Evolutionary conservation across 2,329 filamentous ascomycete species (phyloP).

Genomic region (Stagonosporopsis chrysanthemi): DNA sequence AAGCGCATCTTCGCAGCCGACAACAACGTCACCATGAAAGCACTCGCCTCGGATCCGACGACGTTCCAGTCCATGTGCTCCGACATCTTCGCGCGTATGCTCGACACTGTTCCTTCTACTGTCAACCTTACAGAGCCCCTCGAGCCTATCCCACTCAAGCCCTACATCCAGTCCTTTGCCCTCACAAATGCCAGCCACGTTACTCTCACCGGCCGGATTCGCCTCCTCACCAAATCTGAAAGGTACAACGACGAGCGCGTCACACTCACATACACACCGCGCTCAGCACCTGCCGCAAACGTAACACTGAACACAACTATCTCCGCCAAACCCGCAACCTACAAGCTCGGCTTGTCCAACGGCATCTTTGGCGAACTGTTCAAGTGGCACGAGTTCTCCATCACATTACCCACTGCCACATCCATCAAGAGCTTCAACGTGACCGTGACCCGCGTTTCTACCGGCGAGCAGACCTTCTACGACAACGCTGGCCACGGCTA

Average conservation of each 20-base stretch:
- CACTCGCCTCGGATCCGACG: constrained; percentile 28
- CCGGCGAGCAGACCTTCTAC: constrained; percentile 2
- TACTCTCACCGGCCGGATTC: constrained; percentile 26
- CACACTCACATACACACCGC: constrained; percentile 8
- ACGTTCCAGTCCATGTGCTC: constrained; percentile 31
- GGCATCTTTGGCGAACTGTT: constrained; percentile 15
- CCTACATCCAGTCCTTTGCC: constrained; percentile 26
- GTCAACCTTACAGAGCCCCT: constrained; percentile 31
- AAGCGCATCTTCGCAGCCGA: constrained; percentile 43
- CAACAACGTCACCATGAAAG: constrained; percentile 41
- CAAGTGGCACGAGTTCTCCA: constrained; percentile 18
- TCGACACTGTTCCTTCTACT: constrained; percentile 31
- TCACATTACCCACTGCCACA: constrained; percentile 1
- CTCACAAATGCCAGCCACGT: constrained; percentile 21
- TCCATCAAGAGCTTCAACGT: constrained; percentile 13
- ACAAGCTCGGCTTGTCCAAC: neutral
- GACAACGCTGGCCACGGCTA: constrained; percentile 14
- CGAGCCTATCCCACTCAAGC: constrained; percentile 25
- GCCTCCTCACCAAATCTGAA: constrained; percentile 21
- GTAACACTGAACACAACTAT: constrained; percentile 11
- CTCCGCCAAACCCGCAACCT: neutral
- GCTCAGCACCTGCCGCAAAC: neutral
- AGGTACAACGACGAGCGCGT: constrained; percentile 8
- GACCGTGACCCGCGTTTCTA: constrained; percentile 7
- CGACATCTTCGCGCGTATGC: constrained; percentile 28